Evolutionary conservation across 331 rosid genomes (phyloP), one percentile per base, ranked within the genome.

Genomic region (Spiraea crenata): DNA sequence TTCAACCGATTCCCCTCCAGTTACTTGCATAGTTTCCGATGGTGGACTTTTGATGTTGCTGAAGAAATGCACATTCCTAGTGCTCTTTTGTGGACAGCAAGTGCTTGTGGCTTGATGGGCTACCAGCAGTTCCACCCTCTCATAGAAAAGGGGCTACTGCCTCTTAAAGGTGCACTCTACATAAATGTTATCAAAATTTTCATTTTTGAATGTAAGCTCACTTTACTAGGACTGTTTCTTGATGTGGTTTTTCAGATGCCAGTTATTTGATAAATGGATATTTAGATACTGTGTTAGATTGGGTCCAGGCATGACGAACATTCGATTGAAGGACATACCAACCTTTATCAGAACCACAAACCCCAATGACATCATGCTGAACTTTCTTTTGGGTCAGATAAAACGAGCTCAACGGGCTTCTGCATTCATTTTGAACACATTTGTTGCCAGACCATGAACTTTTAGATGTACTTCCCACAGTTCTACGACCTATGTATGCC

Each of bases 81-180:
- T 5, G 75, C 58, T 4, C 56, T 57, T 34, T 45, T 58, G 19
- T 57, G 66, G 66, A 67, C 91, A 0, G 63, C 83, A 0, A 85
- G 89, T 59, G 95, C 87, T 1, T 88, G 91, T 65, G 95, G 95
- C 2, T 84, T 88, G 69, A 49, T 80, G 80, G 69, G 85, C 14
- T 83, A 83, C 35, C 12, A 52, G 5, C 89, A 86, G 0, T 80
- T 41, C 74, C 63, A 25, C 5, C 54, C 20, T 8, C 76, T 88
- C 72, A 17, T 82, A 48, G 72, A 80, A 7, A 82, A 48, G 34
- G 86, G 87, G 37, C 6, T 76, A 4, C 20, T 15, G 7, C 96
- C 96, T 35, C 85, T 86, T n/a, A 86, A 86, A 86, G 95, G 91
- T 88, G 63, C n/a, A 2, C 2, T 16, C 1, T n/a, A n/a, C n/a